Conservation (phyloP, 2,329 filamentous ascomycete species). For the Claviceps africana region DNA sequence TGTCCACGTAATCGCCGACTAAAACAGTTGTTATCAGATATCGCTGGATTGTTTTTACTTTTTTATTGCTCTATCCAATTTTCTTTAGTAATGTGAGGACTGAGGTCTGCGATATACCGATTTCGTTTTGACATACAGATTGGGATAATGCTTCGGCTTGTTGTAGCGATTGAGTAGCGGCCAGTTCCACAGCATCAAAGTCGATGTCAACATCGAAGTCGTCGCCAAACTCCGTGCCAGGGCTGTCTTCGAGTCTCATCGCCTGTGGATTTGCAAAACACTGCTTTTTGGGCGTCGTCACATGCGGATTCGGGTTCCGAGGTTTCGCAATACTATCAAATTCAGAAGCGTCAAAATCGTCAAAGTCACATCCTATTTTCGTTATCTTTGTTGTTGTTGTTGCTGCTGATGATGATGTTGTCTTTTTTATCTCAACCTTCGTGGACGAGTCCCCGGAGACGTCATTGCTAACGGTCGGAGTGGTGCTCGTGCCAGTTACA, state of each 20-base stretch:
- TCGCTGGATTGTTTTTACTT: constrained; percentile 66
- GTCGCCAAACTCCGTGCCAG: constrained; percentile 23
- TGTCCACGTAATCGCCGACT: constrained; percentile 52
- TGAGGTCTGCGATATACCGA: constrained; percentile 9
- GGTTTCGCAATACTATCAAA: constrained; percentile 29
- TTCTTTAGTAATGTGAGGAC: constrained; percentile 42
- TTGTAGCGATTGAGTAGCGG: constrained; percentile 52
- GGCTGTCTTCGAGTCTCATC: constrained; percentile 6
- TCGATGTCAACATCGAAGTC: constrained; percentile 59
- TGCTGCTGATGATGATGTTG: background rate
- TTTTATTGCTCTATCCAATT: constrained; percentile 46
- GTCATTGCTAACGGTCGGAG: constrained; percentile 20
- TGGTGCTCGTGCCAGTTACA: constrained; percentile 5
- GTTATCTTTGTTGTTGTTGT: background rate
- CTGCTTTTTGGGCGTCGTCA: constrained; percentile 5
- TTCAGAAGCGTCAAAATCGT: constrained; percentile 49
- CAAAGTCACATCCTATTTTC: constrained; percentile 39
- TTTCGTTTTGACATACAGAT: constrained; percentile 23
- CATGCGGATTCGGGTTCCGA: constrained; percentile 1
- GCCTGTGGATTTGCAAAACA: constrained; percentile 3
- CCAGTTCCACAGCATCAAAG: constrained; percentile 61
- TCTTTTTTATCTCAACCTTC: background rate
- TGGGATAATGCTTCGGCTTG: constrained; percentile 13
- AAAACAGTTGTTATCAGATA: constrained; percentile 68
- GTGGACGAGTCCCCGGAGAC: background rate